These are phyloP conservation scores for Coffea canephora DNA, from an alignment of 257 asterid genomes.

Conservation along the genomic window DNA sequence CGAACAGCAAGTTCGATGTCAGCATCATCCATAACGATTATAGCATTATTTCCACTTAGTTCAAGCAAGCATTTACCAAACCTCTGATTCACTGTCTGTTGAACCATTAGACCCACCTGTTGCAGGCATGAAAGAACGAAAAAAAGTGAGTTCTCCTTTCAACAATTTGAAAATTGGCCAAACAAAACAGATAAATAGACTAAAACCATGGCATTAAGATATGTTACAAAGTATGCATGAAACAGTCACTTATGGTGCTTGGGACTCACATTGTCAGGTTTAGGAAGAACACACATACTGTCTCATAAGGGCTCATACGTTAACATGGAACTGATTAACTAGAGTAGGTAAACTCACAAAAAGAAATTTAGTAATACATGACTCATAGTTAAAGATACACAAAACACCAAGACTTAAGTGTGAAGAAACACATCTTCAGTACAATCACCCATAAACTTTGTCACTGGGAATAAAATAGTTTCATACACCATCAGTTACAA, in stretches of 20 bases:
- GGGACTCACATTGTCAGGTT: neutral
- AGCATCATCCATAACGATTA: constrained; percentile 94
- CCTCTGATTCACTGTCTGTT: constrained; percentile 82
- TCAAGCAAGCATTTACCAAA: constrained; percentile 92
- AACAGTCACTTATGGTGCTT: neutral
- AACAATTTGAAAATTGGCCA: neutral
- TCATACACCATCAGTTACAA: neutral
- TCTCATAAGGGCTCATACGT: neutral
- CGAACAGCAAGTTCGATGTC: constrained; percentile 90
- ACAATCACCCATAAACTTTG: neutral
- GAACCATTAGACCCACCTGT: constrained; percentile 94
- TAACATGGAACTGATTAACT: neutral
- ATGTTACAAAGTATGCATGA: neutral
- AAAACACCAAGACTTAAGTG: neutral
- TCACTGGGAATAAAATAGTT: neutral
- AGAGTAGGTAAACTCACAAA: neutral
- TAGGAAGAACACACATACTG: neutral
- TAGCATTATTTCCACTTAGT: constrained; percentile 94
- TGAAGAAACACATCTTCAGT: neutral
- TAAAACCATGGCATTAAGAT: neutral
- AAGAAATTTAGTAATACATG: neutral
- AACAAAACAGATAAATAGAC: constrained; percentile 1
- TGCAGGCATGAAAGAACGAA: constrained; percentile 15
- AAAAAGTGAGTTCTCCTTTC: neutral
- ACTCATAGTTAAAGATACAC: neutral